Evolutionary conservation across 805 yeast species (phyloP), one percentile per base, ranked within the genome.

Genomic region (Saccharomyces paradoxus): DNA sequence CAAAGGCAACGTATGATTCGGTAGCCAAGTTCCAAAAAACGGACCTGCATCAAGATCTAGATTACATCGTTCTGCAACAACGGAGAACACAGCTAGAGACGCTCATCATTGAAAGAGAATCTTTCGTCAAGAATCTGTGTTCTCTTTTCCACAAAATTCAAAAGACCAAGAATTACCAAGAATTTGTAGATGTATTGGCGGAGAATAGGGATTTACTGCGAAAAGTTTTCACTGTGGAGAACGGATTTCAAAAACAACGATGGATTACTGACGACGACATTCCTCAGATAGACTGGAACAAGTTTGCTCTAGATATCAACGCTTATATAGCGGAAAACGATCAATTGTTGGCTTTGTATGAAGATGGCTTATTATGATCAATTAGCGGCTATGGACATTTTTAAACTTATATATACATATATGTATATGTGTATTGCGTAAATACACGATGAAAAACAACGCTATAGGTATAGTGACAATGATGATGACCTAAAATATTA

Each of bases 171-270:
- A 66, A 67, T 54, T 63, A 65, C 52, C 68, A 67, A 53, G 72
- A 67, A 57, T 60, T 68, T 37, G 60, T 61, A 9, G 67, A 66
- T 54, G 58, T 63, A 28, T 54, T 68, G 51, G 56, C 60, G 58
- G 61, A 63, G 41, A 61, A 61, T 53, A 59, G 59, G 32, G 46
- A 56, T 22, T 51, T 67, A 48, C 57, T 68, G 51, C 55, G 65
- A 32, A 65, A 66, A 54, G 62, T 67, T n/a, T 67, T 68, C 56
- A 63, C 70, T 17, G 47, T 60, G 49, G 71, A 67, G 52, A 52
- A 51, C 50, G 51, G 55, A 50, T 32, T 50, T 49, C 48, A 41
- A 41, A 46, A 44, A 30, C 26, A 37, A 37, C 17, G 9, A 17
- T 37, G 44, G 44, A 17, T 10, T 21, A 37, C 9, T 10, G 12